These are phyloP conservation scores for Moesziomyces antarcticus DNA, from an alignment of 1,284 basidiomycete genomes.

Conservation along the genomic window DNA sequence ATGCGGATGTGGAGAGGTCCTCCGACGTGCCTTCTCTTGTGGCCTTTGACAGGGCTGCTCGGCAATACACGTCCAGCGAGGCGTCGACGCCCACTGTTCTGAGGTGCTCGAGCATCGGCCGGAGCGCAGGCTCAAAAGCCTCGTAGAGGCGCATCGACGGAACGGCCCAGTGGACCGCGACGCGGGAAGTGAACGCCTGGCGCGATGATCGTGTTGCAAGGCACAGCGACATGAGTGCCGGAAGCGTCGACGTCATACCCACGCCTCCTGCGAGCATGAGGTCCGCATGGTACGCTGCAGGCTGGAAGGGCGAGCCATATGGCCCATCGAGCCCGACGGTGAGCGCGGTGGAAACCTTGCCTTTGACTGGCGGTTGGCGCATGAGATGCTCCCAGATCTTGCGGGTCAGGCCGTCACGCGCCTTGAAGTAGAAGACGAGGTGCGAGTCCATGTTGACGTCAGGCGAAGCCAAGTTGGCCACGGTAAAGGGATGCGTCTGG, in stretches of 20 bases:
- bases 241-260: constrained; percentile 48
- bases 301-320: constrained; percentile 43
- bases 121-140: constrained; percentile 19
- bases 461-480: constrained; percentile 50
- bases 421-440: constrained; percentile 49
- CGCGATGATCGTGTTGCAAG: constrained; percentile 11
- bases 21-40: neutral
- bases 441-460: constrained; percentile 23
- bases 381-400: constrained; percentile 22
- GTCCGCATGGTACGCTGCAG: constrained; percentile 30
- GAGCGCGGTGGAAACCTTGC: constrained; percentile 10
- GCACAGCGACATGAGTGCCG: constrained; percentile 39
- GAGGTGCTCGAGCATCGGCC: constrained; percentile 25
- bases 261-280: constrained; percentile 51
- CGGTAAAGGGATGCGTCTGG: constrained; percentile 61
- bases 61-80: constrained; percentile 30
- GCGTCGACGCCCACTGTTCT: constrained; percentile 18
- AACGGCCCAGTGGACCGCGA: constrained; percentile 32
- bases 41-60: neutral
- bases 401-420: constrained; percentile 38
- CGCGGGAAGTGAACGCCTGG: constrained; percentile 7
- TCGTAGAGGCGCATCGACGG: constrained; percentile 12
- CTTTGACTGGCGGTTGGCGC: constrained; percentile 15
- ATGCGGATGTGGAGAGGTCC: neutral
- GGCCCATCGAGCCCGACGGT: constrained; percentile 52